Evolutionary conservation across 2,329 filamentous ascomycete genomes (phyloP).

Genomic region (Phialophora tarda): DNA sequence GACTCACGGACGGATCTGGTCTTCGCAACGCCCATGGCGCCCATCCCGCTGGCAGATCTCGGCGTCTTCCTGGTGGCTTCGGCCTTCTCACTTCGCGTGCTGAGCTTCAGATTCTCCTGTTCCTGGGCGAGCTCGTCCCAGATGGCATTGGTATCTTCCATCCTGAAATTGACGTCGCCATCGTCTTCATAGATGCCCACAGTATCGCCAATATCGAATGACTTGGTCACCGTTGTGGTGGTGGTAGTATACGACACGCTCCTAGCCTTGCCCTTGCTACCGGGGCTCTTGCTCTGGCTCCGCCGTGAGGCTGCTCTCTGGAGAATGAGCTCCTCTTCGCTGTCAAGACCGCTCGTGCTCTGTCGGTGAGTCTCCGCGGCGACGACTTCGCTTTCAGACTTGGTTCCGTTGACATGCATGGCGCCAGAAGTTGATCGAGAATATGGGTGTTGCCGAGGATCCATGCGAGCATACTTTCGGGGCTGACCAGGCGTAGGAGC

Average conservation of each 20-base stretch:
- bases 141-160: conserved; percentile 37
- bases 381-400: conserved; percentile 63
- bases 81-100: conserved; percentile 32
- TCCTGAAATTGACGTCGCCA: conserved; percentile 30
- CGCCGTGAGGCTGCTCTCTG: conserved; percentile 71
- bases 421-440: conserved; percentile 60
- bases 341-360: conserved; percentile 66
- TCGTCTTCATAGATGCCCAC: conserved; percentile 41
- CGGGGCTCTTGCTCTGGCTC: conserved; percentile 35
- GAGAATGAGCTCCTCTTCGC: conserved; percentile 81
- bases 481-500: conserved; percentile 96
- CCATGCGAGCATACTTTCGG: conserved; percentile 80
- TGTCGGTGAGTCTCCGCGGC: conserved; percentile 62
- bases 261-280: conserved; percentile 41
- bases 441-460: conserved; percentile 76
- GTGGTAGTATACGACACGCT: conserved; percentile 40
- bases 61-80: conserved; percentile 31
- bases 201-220: conserved; percentile 35
- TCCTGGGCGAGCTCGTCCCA: conserved; percentile 40
- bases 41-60: conserved; percentile 37
- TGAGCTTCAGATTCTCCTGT: conserved; percentile 38
- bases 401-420: conserved; percentile 42
- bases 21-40: conserved; percentile 36
- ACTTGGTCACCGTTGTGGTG: conserved; percentile 39
- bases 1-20: conserved; percentile 37